Evolutionary conservation across 2,329 filamentous ascomycete genomes (phyloP).

Genomic region (Macroventuria anomochaeta): DNA sequence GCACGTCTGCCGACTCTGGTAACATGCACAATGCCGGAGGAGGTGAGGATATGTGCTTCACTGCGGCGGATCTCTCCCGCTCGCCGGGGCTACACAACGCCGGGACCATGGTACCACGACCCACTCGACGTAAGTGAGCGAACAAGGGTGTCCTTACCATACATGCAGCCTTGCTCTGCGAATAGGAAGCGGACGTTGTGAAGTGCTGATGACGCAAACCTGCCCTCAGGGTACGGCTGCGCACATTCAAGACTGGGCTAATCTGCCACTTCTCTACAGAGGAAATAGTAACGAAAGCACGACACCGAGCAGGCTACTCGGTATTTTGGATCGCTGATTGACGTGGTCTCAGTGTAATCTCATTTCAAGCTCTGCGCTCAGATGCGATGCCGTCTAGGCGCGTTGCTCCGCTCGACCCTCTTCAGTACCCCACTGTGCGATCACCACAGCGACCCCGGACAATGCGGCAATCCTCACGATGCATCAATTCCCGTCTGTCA

Average conservation of each 20-base stretch:
- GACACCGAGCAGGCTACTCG: neutral
- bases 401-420: neutral
- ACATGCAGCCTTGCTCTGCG: neutral
- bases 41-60: conserved; percentile 17
- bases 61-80: conserved; percentile 18
- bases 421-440: neutral
- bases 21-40: conserved; percentile 20
- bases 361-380: neutral
- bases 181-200: neutral
- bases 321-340: neutral
- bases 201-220: neutral
- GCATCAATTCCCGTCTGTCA: neutral
- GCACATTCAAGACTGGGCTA: neutral
- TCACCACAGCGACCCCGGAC: neutral
- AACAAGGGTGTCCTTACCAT: neutral
- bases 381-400: neutral
- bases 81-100: conserved; percentile 36
- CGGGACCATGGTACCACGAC: conserved; percentile 22
- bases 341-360: conserved; percentile 1
- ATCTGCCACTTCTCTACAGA: neutral
- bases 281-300: neutral
- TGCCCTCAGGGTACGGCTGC: neutral
- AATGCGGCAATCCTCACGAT: neutral
- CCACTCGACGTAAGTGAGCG: conserved; percentile 14
- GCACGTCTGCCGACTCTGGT: conserved; percentile 19